These are phyloP conservation scores for Fusarium tanahbumbuense DNA, from an alignment of 2,329 filamentous ascomycete species.

Conservation along the genomic window DNA sequence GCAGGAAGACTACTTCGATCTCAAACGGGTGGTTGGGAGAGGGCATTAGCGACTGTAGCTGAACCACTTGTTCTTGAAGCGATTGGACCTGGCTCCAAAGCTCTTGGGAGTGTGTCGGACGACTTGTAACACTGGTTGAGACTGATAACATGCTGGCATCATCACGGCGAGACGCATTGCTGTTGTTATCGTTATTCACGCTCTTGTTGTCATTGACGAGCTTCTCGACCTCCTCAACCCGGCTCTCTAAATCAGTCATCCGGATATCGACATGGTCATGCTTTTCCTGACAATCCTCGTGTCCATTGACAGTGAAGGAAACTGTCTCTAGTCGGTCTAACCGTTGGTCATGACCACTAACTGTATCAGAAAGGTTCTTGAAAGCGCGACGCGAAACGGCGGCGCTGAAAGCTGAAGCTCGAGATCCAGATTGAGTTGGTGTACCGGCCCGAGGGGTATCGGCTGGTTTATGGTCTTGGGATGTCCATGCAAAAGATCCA, in stretches of 20 bases:
- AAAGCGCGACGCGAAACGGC: slow-evolving; percentile 53
- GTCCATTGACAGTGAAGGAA: slow-evolving; percentile 73
- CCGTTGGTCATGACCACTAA: slow-evolving; percentile 71
- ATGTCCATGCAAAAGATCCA: slow-evolving; percentile 45
- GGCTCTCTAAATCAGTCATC: slow-evolving; percentile 75
- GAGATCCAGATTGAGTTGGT: slow-evolving; percentile 47
- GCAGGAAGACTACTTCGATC: slow-evolving; percentile 80
- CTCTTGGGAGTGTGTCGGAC: slow-evolving; percentile 57
- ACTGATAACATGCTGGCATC: slow-evolving; percentile 62
- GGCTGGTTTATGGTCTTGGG: slow-evolving; percentile 31
- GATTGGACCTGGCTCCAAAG: slow-evolving; percentile 63
- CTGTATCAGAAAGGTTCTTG: slow-evolving; percentile 61
- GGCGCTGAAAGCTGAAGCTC: slow-evolving; percentile 33
- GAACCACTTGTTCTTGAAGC: slow-evolving; percentile 62
- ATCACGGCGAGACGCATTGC: slow-evolving; percentile 54
- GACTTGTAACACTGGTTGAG: slow-evolving; percentile 56
- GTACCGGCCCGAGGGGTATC: slow-evolving; percentile 37
- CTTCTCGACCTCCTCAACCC: slow-evolving; percentile 70
- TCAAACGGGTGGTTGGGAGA: slow-evolving; percentile 74
- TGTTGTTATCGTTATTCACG: slow-evolving; percentile 60
- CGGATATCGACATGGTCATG: slow-evolving; percentile 75
- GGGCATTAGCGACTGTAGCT: slow-evolving; percentile 72
- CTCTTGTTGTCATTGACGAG: slow-evolving; percentile 58
- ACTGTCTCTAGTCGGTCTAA: slow-evolving; percentile 76
- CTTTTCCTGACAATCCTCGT: slow-evolving; percentile 76